Percentiles rank a stretch among this genome's conserved stretches.
Conservation (phyloP, 148 eudicot genomes). For the Silene latifolia region DNA sequence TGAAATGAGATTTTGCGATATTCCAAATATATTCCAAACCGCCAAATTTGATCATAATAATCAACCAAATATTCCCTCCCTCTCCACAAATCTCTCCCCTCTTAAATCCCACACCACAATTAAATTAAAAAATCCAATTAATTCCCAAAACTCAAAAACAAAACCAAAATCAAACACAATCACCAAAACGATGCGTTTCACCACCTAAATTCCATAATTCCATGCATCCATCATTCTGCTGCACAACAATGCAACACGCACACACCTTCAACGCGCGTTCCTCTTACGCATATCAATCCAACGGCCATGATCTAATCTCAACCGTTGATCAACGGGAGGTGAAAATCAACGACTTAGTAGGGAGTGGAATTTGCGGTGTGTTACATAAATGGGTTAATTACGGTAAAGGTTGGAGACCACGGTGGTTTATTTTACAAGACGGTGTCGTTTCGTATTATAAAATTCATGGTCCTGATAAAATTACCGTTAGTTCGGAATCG, state of each 20-base stretch:
- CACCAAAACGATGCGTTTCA: conserved; percentile 3
- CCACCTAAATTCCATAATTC: neutral
- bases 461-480: conserved; percentile 72
- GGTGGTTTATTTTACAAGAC: conserved; percentile 84
- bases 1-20: too few species aligned
- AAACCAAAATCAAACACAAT: neutral
- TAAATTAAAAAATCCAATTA: neutral
- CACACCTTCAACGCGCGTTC: conserved; percentile 12
- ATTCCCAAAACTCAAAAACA: neutral
- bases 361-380: conserved; percentile 64
- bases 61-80: neutral
- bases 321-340: conserved; percentile 34
- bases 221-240: neutral
- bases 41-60: neutral
- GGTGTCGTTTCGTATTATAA: conserved; percentile 82
- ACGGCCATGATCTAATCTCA: conserved; percentile 19
- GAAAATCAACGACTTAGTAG: conserved; percentile 59
- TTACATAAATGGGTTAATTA: conserved; percentile 87
- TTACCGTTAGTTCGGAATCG: conserved; percentile 39
- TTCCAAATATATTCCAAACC: neutral
- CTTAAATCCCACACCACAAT: neutral
- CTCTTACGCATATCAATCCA: neutral
- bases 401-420: conserved; percentile 83
- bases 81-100: neutral
- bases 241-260: conserved; percentile 22